A percentile compares a stretch with the other conserved stretches of the same genome.
Conservation (phyloP, 1,139 yeast species). For the Kurtzmaniella natalensis region DNA sequence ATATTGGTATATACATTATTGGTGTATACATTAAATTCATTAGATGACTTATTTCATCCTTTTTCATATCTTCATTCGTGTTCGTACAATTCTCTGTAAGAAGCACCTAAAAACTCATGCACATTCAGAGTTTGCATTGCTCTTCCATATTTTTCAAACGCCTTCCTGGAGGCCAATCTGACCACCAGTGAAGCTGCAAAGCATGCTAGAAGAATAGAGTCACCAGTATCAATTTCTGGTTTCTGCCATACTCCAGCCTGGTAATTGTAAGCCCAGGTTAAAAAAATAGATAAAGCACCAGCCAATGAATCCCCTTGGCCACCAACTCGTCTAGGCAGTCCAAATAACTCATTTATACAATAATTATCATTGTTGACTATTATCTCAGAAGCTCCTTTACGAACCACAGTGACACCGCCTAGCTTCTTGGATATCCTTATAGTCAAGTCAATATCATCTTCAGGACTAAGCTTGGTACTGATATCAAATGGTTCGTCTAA, state of each 20-base stretch:
- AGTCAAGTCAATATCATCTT: conserved; percentile 24
- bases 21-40: too few species aligned
- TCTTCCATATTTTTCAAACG: conserved; percentile 63
- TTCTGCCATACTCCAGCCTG: conserved; percentile 52
- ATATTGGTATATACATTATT: neutral
- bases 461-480: conserved; percentile 22
- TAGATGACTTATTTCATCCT: too few species aligned
- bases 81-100: conserved; percentile 48
- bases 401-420: conserved; percentile 62
- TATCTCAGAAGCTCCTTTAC: conserved; percentile 67
- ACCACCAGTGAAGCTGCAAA: conserved; percentile 72
- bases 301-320: conserved; percentile 48
- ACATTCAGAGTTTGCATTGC: conserved; percentile 84
- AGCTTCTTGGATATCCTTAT: conserved; percentile 48
- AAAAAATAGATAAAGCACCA: conserved; percentile 39
- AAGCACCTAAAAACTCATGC: conserved; percentile 61
- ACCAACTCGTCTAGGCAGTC: conserved; percentile 52
- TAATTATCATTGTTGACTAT: conserved; percentile 49
- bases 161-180: conserved; percentile 59
- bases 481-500: conserved; percentile 26
- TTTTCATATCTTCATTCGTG: neutral
- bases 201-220: conserved; percentile 56
- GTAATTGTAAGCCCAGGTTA: conserved; percentile 51
- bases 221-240: conserved; percentile 27
- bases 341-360: conserved; percentile 42